Evolutionary conservation across 108 stramenopile genomes (phyloP), one percentile per base, ranked within the genome.

Genomic region (Fistulifera pelliculosa): DNA sequence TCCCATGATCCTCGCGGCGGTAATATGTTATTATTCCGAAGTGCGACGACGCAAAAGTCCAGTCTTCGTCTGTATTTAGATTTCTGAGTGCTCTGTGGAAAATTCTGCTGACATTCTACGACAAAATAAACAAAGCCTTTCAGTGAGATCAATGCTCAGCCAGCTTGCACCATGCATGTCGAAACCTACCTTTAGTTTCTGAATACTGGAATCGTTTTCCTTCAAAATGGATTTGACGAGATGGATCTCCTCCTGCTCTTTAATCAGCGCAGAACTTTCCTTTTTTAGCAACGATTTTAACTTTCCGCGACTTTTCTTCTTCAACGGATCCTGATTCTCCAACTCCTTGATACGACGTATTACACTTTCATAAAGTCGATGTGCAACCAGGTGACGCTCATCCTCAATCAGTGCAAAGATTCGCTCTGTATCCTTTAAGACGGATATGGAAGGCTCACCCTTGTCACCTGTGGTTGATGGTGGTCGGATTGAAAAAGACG

Each of bases 1-100:
- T 70, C 22, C 63, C 73, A 53, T 89, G 83, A 0, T 49, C 31
- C 57, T 93, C 87, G 8, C 74, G 68, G 8, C 87, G 67, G 66
- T 93, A 93, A 53, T 69, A 76, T 0, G 87, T 89, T 12, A 75
- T 87, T 38, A 93, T 70, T 21, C 90, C 90, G 65, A 85, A 87
- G 25, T 81, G 60, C 38, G 77, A 78, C 48, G 83, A 77, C 1
- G 80, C 74, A 15, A 65, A 58, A 13, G 67, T 82, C 80, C 80
- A 82, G 28, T 75, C 62, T 31, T 72, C 66, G 57, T 77, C 41
- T n/a, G 44, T 49, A 11, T 63, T 15, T 15, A 80, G 50, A 50
- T 75, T 80, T 10, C 62, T 17, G 49, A 64, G 59, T 1, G 71
- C 71, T 49, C 54, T 50, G 18, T 48, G 27, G 42, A 80, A 76